phyloP scores from a whole-genome alignment of 257 asterid species.

The Buddleja alternifolia region DNA sequence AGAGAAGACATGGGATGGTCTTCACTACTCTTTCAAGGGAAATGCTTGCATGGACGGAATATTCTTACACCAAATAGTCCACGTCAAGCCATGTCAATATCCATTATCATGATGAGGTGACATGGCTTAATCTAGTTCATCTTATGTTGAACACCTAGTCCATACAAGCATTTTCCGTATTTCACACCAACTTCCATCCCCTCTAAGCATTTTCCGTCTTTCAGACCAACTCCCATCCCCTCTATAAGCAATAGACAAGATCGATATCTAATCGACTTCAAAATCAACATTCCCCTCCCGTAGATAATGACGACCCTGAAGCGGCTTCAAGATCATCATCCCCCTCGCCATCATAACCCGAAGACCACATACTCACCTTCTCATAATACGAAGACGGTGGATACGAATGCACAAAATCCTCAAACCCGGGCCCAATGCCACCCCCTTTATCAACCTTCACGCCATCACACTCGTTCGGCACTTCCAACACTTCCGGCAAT shows the following conservation, averaged over 20 bases:
- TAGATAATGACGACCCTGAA: slow-evolving; percentile 36
- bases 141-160: too few species aligned
- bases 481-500: slow-evolving; percentile 41
- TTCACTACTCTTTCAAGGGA: neutral
- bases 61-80: too few species aligned
- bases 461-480: slow-evolving; percentile 40
- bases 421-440: slow-evolving; percentile 24
- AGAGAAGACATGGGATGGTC: neutral
- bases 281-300: neutral
- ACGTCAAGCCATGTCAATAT: too few species aligned
- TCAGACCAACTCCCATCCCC: slow-evolving; percentile 25
- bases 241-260: too few species aligned
- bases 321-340: slow-evolving; percentile 52
- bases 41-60: too few species aligned
- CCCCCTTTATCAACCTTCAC: slow-evolving; percentile 24
- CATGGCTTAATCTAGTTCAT: too few species aligned
- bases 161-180: too few species aligned
- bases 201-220: too few species aligned
- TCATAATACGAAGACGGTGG: slow-evolving; percentile 52
- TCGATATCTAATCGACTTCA: too few species aligned
- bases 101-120: too few species aligned
- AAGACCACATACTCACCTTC: slow-evolving; percentile 47
- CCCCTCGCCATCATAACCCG: slow-evolving; percentile 35
- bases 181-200: too few species aligned
- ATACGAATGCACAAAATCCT: slow-evolving; percentile 46